Evolutionary conservation across 2,329 filamentous ascomycete genomes (phyloP).

Genomic region (Fusarium temperatum): DNA sequence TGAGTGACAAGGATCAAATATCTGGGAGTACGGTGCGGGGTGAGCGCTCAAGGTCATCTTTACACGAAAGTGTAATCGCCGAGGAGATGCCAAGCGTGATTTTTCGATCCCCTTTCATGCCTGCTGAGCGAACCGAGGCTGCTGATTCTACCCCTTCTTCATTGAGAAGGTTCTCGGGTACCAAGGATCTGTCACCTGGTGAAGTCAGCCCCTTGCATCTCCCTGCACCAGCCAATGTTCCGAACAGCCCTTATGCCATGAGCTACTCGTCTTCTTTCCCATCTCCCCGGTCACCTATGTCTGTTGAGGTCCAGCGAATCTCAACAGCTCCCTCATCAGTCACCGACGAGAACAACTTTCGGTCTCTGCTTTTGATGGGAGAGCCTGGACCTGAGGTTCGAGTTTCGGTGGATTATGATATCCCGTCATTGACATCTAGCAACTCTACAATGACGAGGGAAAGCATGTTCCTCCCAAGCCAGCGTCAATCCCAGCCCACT

Average conservation of each 20-base stretch:
- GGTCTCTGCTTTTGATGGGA: slow-evolving; percentile 72
- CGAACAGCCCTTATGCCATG: slow-evolving; percentile 72
- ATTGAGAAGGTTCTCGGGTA: slow-evolving; percentile 51
- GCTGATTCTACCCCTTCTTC: slow-evolving; percentile 57
- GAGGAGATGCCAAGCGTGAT: slow-evolving; percentile 57
- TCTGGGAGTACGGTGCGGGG: slow-evolving; percentile 51
- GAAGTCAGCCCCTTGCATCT: slow-evolving; percentile 59
- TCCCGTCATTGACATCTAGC: slow-evolving; percentile 78
- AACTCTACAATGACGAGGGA: slow-evolving; percentile 80
- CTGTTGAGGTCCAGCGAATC: slow-evolving; percentile 75
- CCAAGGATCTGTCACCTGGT: slow-evolving; percentile 59
- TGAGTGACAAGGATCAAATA: slow-evolving; percentile 51
- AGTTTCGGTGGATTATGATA: slow-evolving; percentile 74
- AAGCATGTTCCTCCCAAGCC: slow-evolving; percentile 60
- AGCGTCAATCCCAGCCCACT: slow-evolving; percentile 58
- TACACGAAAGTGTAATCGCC: slow-evolving; percentile 61
- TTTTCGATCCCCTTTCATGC: slow-evolving; percentile 50
- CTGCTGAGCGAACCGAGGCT: slow-evolving; percentile 46
- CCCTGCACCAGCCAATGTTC: slow-evolving; percentile 55
- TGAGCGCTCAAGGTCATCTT: slow-evolving; percentile 58
- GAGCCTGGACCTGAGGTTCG: slow-evolving; percentile 78
- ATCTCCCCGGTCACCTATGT: slow-evolving; percentile 74
- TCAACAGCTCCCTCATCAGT: slow-evolving; percentile 80
- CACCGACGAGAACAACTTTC: slow-evolving; percentile 75
- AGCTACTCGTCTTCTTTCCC: slow-evolving; percentile 72